Evolutionary conservation across 2,329 filamentous ascomycete species (phyloP), one percentile per base, ranked within the genome.

Genomic region (Paecilomyces variotii): DNA sequence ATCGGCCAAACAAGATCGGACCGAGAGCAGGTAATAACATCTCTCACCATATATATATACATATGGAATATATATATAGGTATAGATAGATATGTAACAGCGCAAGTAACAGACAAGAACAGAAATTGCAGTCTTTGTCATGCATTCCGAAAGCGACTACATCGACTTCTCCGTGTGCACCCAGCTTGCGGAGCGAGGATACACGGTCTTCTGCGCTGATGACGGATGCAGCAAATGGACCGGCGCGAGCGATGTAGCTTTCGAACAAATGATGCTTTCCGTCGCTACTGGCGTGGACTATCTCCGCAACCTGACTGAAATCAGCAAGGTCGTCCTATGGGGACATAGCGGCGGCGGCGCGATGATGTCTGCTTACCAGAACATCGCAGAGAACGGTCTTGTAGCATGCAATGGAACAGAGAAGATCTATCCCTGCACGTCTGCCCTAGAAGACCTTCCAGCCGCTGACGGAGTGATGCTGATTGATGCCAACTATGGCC

Each of bases 271-370:
- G 59, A 53, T 65, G 57, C 53, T 56, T 9, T 35, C 61, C 14
- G 61, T 57, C 7, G 51, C 27, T 28, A 32, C 53, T 9, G 62
- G 60, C 26, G 45, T 65, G 27, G 10, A 24, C 11, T 65, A 60
- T 39, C 24, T 64, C 1, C 55, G 57, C 14, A 64, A 65, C 54
- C 59, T 56, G 34, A 60, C 56, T 1, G 75, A 79, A 24, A 75
- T 76, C 39, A 69, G 71, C 24, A 78, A 80, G 60, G 76, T 76
- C 49, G 75, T 81, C 1, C 77, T 80, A 0, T 69, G 82, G 1
- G 80, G 80, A 0, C 82, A 80, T 64, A 79, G 77, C 1, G 81
- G 63, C 14, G 63, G 63, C 6, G 63, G 62, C 55, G 59, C 60
- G 11, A 58, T 64, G 61, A 60, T 65, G 61, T 54, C 60, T 55